Conservation (phyloP, 352 stramenopile species). For the Pythium insidiosum region DNA sequence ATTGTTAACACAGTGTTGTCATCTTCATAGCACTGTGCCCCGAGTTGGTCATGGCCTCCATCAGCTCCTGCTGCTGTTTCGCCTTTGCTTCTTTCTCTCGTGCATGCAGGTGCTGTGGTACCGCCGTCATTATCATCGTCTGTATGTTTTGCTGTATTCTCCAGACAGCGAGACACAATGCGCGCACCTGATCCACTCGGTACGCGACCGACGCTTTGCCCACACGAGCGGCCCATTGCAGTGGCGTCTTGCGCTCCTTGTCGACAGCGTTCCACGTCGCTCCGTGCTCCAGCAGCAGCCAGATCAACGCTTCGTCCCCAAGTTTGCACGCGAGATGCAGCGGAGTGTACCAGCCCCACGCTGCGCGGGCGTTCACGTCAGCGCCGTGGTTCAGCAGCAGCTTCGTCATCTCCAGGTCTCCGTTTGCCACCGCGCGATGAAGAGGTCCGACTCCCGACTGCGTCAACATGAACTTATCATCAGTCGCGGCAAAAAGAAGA, state of each 20-base stretch:
- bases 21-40: too few relatives aligned
- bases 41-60: too few relatives aligned
- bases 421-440: conserved; percentile 49
- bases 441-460: conserved; percentile 58
- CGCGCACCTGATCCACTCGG: conserved; percentile 52
- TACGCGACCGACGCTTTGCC: conserved; percentile 69
- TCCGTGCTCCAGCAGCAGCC: conserved; percentile 47
- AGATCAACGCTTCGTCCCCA: conserved; percentile 54
- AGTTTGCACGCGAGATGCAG: conserved; percentile 70
- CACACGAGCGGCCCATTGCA: conserved; percentile 60
- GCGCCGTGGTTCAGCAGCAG: conserved; percentile 41
- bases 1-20: too few relatives aligned
- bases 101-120: conserved; percentile 34
- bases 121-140: not conserved
- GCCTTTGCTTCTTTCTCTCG: conserved; percentile 20
- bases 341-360: conserved; percentile 75
- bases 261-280: conserved; percentile 46
- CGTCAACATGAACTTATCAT: too few relatives aligned
- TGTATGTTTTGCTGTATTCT: not conserved
- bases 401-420: conserved; percentile 28
- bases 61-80: too few relatives aligned
- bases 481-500: not conserved
- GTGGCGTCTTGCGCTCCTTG: conserved; percentile 60
- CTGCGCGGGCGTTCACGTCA: conserved; percentile 42
- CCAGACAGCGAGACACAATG: not conserved